Evolutionary conservation across 2,329 filamentous ascomycete species (phyloP).

Genomic region (Cladosporium colombiae): DNA sequence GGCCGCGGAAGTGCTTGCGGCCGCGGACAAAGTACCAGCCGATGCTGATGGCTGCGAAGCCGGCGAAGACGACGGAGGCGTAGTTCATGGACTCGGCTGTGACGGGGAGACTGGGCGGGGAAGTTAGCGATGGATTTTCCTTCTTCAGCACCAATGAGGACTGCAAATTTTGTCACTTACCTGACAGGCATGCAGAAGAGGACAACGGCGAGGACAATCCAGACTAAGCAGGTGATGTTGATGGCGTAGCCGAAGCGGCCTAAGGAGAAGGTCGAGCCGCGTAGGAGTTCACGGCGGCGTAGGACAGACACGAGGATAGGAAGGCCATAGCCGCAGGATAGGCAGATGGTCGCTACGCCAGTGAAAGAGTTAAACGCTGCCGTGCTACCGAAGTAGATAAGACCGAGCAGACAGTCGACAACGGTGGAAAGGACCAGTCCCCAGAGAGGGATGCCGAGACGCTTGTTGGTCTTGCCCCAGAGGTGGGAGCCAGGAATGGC

Average conservation of each 20-base stretch:
- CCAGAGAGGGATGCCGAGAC: constrained; percentile 69
- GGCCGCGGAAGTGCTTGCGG: constrained; percentile 38
- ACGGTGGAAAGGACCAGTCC: constrained; percentile 67
- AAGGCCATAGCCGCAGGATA: constrained; percentile 73
- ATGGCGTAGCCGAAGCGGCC: constrained; percentile 68
- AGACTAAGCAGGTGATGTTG: constrained; percentile 67
- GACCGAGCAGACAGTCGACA: constrained; percentile 69
- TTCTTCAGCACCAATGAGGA: neutral
- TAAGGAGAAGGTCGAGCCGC: constrained; percentile 66
- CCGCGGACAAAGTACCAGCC: constrained; percentile 39
- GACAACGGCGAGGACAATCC: constrained; percentile 69
- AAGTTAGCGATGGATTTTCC: neutral
- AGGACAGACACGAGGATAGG: constrained; percentile 72
- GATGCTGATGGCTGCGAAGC: constrained; percentile 37
- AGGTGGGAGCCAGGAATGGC: constrained; percentile 55
- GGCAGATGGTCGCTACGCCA: constrained; percentile 76
- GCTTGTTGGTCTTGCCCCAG: constrained; percentile 57
- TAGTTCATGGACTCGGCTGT: constrained; percentile 40
- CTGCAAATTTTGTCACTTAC: constrained; percentile 38
- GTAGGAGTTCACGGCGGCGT: constrained; percentile 65
- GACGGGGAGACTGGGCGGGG: constrained; percentile 16
- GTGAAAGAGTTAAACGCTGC: constrained; percentile 81
- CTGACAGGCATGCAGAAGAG: constrained; percentile 72
- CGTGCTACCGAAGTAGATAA: constrained; percentile 77
- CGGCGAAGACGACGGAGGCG: constrained; percentile 30